Evolutionary conservation across 148 eudicot species (phyloP), one percentile per base, ranked within the genome.

Genomic region (Fagopyrum tataricum): DNA sequence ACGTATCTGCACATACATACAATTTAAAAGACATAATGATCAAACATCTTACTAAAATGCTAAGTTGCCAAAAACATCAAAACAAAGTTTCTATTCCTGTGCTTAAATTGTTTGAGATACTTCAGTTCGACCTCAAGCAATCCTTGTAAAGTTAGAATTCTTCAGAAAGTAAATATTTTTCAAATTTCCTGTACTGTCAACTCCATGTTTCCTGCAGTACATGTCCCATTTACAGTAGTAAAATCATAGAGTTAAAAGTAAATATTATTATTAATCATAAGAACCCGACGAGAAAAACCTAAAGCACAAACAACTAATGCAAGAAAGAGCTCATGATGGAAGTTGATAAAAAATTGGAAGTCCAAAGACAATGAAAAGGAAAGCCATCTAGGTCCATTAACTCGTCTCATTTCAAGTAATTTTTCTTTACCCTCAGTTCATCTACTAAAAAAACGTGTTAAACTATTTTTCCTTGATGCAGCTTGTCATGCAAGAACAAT

Each of bases 1-100:
- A 93, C 91, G 72, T 93, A 93, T 81, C 98, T 93, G 85, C 49
- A 53, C 37, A 31, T 1, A 31, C 37, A 31, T 31, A 31, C 37
- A 31, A 31, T 31, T 31, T 31, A 31, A 31, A 31, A 31, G 37
- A 31, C n/a, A n/a, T n/a, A n/a, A n/a, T n/a, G n/a, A n/a, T n/a
- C n/a, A n/a, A n/a, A n/a, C n/a, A n/a, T n/a, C n/a, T n/a, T n/a
- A n/a, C n/a, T n/a, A n/a, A n/a, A n/a, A n/a, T n/a, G n/a, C n/a
- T n/a, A n/a, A n/a, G n/a, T n/a, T n/a, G n/a, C n/a, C n/a, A n/a
- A n/a, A n/a, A n/a, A n/a, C n/a, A n/a, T n/a, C n/a, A n/a, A n/a
- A n/a, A n/a, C 37, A 31, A 31, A 31, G 37, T 31, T 31, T 31
- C 37, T 31, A 1, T 31, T 3, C 37, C 37, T 31, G 37, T 1